A percentile compares a stretch with the other conserved stretches of the same genome.
These are phyloP conservation scores for Elsinoe arachidis DNA, from an alignment of 2,329 filamentous ascomycete genomes.

Conservation along the genomic window DNA sequence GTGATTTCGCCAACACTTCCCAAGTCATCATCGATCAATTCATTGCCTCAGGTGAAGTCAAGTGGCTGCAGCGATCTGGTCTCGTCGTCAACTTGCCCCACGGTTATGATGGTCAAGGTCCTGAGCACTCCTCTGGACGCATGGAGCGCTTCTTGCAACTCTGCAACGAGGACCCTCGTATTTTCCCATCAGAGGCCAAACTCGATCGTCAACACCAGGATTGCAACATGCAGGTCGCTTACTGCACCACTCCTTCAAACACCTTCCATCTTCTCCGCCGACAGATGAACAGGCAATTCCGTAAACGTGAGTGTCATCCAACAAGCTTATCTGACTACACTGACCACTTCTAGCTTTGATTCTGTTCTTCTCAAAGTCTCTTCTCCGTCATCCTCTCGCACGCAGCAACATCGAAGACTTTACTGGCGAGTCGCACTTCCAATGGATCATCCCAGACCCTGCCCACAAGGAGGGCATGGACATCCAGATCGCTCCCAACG, in stretches of 20 bases:
- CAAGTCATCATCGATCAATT: slow-evolving; percentile 99
- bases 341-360: slow-evolving; percentile 58
- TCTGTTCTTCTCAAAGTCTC: slow-evolving; percentile 96
- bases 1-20: slow-evolving; percentile 98
- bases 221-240: slow-evolving; percentile 98
- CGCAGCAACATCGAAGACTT: slow-evolving; percentile 89
- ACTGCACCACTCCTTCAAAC: slow-evolving; percentile 94
- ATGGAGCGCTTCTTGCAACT: slow-evolving; percentile 97
- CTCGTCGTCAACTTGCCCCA: slow-evolving; percentile 94
- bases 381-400: slow-evolving; percentile 87
- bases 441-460: slow-evolving; percentile 89
- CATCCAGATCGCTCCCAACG: slow-evolving; percentile 59
- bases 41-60: slow-evolving; percentile 91
- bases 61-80: slow-evolving; percentile 97
- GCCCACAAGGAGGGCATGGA: slow-evolving; percentile 62
- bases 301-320: slow-evolving; percentile 68
- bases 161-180: slow-evolving; percentile 90
- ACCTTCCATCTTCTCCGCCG: slow-evolving; percentile 92
- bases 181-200: slow-evolving; percentile 82
- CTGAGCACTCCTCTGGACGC: slow-evolving; percentile 94
- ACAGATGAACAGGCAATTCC: slow-evolving; percentile 98
- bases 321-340: slow-evolving; percentile 8
- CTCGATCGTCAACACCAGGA: slow-evolving; percentile 96
- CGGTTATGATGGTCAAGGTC: slow-evolving; percentile 96
- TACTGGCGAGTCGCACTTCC: slow-evolving; percentile 82